Conservation (phyloP, 495 filamentous ascomycete species). For the Hamigera avellanea region DNA sequence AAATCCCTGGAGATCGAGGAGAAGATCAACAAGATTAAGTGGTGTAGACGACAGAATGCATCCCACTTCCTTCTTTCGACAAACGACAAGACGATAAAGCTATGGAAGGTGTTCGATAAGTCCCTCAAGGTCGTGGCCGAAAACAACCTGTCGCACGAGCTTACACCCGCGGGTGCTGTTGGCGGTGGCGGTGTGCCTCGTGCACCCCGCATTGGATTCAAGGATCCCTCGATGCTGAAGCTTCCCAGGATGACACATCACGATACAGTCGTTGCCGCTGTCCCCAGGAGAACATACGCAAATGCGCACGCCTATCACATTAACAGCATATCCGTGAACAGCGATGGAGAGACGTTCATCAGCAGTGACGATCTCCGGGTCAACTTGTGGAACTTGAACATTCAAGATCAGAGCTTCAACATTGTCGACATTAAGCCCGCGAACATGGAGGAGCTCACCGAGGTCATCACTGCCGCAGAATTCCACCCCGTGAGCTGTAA, state of each 20-base stretch:
- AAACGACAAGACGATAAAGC: slow-evolving; percentile 99
- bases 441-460: slow-evolving; percentile 98
- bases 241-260: slow-evolving; percentile 93
- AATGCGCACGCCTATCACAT: slow-evolving; percentile 99
- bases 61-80: slow-evolving; percentile 97
- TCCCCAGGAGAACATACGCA: slow-evolving; percentile 89
- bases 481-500: slow-evolving; percentile 97
- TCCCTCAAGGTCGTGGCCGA: slow-evolving; percentile 97
- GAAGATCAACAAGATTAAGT: slow-evolving; percentile 99
- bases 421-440: slow-evolving; percentile 99
- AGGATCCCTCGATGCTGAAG: slow-evolving; percentile 70
- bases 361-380: slow-evolving; percentile 95
- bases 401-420: slow-evolving; percentile 99
- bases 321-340: slow-evolving; percentile 99
- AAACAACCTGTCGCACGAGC: slow-evolving; percentile 93
- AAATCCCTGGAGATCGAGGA: slow-evolving; percentile 99
- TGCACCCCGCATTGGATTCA: slow-evolving; percentile 62
- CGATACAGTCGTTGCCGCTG: slow-evolving; percentile 95
- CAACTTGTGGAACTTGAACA: slow-evolving; percentile 98
- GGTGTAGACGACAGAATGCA: slow-evolving; percentile 95
- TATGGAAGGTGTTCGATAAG: slow-evolving; percentile 99
- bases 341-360: slow-evolving; percentile 98
- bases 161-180: slow-evolving; percentile 65
- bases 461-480: slow-evolving; percentile 96
- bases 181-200: slow-evolving; percentile 67